A percentile compares a stretch with the other conserved stretches of the same genome.
Evolutionary conservation across 306 rosid species (phyloP).

Genomic region (Pueraria montana): DNA sequence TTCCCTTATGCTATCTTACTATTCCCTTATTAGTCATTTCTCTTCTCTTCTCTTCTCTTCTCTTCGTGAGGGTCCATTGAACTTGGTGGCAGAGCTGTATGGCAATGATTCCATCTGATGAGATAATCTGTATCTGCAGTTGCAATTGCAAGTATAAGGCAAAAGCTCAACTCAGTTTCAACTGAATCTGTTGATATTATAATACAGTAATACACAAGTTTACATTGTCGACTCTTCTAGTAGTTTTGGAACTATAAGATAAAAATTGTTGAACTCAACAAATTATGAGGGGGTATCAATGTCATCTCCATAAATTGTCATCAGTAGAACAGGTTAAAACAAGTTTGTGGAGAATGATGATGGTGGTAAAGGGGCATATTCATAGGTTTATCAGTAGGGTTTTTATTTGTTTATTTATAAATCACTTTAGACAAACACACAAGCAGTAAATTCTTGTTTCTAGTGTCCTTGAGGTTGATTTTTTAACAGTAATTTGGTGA

Average conservation of each 20-base stretch:
- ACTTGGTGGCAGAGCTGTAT: neutral
- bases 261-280: neutral
- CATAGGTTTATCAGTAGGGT: neutral
- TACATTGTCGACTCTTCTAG: neutral
- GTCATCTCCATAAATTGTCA: conserved; percentile 19
- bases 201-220: neutral
- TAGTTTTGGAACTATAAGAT: neutral
- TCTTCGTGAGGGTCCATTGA: conserved; percentile 18
- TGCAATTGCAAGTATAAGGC: neutral
- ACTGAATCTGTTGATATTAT: neutral
- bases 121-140: neutral
- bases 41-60: neutral
- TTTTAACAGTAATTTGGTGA: neutral
- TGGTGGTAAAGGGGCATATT: neutral
- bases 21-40: neutral
- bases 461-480: neutral
- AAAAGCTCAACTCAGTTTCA: neutral
- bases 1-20: neutral
- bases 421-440: neutral
- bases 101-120: neutral
- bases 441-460: neutral
- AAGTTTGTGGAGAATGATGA: neutral
- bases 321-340: neutral
- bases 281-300: neutral
- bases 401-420: neutral